phyloP scores from a whole-genome alignment of 2,329 filamentous ascomycete genomes.

The Ophiognomonia clavigignenti-juglandacearum region DNA sequence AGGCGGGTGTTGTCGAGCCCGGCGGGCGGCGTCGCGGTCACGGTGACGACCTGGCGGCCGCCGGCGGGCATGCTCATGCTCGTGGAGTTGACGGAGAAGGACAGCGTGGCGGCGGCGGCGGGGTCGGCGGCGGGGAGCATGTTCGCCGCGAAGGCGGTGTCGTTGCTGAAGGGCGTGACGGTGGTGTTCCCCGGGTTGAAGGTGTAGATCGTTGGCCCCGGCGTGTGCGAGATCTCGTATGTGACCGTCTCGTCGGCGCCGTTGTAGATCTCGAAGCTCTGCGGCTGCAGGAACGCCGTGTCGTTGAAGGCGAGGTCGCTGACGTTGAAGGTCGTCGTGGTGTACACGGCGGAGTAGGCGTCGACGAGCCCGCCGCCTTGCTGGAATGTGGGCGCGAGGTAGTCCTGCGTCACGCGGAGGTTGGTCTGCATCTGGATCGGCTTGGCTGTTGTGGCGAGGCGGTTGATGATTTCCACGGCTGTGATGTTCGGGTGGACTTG shows the following conservation, averaged over 20 bases:
- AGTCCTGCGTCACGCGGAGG: conserved; percentile 1
- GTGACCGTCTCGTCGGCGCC: not conserved
- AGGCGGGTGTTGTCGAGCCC: conserved; percentile 23
- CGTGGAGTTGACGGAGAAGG: conserved; percentile 18
- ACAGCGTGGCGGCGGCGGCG: conserved; percentile 12
- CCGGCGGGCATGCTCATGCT: conserved; percentile 24
- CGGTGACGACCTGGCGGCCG: conserved; percentile 20
- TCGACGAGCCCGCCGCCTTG: conserved; percentile 5
- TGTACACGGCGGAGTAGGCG: conserved; percentile 1
- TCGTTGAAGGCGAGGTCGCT: conserved; percentile 8
- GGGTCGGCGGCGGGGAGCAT: conserved; percentile 15
- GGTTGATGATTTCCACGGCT: conserved; percentile 2
- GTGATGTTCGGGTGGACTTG: conserved; percentile 4
- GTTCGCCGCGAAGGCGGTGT: conserved; percentile 6
- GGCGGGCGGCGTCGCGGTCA: conserved; percentile 23
- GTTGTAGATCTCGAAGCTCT: conserved; percentile 5
- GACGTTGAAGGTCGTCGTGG: conserved; percentile 6
- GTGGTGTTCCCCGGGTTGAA: conserved; percentile 1
- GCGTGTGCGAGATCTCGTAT: not conserved
- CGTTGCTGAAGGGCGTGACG: conserved; percentile 8
- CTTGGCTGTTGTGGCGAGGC: conserved; percentile 6
- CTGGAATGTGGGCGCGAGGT: conserved; percentile 1
- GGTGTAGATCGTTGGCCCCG: conserved; percentile 3
- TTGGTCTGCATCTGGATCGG: conserved; percentile 9
- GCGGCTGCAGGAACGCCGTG: not conserved